Evolutionary conservation across 2,329 filamentous ascomycete species (phyloP).

Genomic region (Tolypocladium inflatum): DNA sequence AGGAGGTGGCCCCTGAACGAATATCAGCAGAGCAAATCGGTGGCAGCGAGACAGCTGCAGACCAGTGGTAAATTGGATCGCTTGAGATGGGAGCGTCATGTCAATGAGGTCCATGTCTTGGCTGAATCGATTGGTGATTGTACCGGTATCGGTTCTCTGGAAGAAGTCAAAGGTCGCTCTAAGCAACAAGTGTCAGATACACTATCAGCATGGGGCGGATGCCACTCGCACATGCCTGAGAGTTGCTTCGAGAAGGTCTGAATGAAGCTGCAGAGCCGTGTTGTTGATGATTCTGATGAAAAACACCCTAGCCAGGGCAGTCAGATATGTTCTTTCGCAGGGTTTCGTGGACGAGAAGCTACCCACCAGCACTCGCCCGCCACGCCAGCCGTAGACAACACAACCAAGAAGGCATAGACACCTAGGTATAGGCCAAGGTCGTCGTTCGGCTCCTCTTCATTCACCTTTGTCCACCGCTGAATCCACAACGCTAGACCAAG

Average conservation of each 20-base stretch:
- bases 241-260: slow-evolving; percentile 17
- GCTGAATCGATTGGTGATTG: slow-evolving; percentile 28
- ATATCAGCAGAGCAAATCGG: neutral
- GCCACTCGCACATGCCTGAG: slow-evolving; percentile 7
- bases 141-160: slow-evolving; percentile 18
- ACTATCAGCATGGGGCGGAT: neutral
- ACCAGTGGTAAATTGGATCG: neutral
- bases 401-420: neutral
- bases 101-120: slow-evolving; percentile 27
- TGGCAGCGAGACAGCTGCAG: neutral
- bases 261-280: slow-evolving; percentile 17
- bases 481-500: neutral
- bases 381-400: neutral
- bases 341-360: neutral
- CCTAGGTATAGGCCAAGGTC: neutral
- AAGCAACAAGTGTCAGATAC: neutral
- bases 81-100: slow-evolving; percentile 16
- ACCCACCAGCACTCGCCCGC: neutral
- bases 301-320: neutral
- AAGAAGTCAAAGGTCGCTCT: neutral
- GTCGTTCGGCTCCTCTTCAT: neutral
- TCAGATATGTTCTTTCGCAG: neutral
- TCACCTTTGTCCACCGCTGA: neutral
- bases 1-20: slow-evolving; percentile 8
- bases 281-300: slow-evolving; percentile 1